These are phyloP conservation scores for Neurospora intermedia DNA, from an alignment of 495 filamentous ascomycete genomes.

Conservation along the genomic window DNA sequence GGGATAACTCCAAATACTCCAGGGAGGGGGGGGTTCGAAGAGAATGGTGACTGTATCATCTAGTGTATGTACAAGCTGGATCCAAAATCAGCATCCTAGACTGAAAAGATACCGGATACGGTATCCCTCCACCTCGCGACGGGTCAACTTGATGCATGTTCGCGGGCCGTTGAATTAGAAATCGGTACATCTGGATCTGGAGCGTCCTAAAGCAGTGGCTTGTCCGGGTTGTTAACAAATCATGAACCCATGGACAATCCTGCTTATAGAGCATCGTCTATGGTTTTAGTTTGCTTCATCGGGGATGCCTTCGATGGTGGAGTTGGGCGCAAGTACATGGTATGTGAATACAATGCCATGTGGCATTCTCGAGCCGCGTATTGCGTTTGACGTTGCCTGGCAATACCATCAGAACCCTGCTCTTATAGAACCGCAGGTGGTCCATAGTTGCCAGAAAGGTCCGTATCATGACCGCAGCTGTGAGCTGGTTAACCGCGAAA, in stretches of 20 bases:
- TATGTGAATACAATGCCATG: neutral
- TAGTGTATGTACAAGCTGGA: constrained; percentile 7
- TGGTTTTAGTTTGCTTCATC: neutral
- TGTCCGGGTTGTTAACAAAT: neutral
- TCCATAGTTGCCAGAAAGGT: constrained; percentile 4
- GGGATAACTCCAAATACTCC: neutral
- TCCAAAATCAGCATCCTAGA: constrained; percentile 16
- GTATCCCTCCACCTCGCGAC: constrained; percentile 1
- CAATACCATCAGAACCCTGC: neutral
- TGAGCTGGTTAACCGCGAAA: constrained; percentile 20
- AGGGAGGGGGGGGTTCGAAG: neutral
- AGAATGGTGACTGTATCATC: neutral
- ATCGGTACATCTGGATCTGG: neutral
- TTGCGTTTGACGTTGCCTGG: neutral
- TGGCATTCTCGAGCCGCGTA: neutral
- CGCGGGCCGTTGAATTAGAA: neutral
- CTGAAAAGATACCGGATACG: constrained; percentile 10
- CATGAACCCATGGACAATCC: neutral
- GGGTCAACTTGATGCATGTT: constrained; percentile 4
- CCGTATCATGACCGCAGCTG: constrained; percentile 16
- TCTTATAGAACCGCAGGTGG: neutral
- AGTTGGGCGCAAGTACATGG: neutral
- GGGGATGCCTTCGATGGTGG: neutral
- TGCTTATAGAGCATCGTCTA: neutral
- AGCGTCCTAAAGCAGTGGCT: constrained; percentile 8